Evolutionary conservation across 2,329 filamentous ascomycete genomes (phyloP).

Genomic region (Rhynchosporium secalis): DNA sequence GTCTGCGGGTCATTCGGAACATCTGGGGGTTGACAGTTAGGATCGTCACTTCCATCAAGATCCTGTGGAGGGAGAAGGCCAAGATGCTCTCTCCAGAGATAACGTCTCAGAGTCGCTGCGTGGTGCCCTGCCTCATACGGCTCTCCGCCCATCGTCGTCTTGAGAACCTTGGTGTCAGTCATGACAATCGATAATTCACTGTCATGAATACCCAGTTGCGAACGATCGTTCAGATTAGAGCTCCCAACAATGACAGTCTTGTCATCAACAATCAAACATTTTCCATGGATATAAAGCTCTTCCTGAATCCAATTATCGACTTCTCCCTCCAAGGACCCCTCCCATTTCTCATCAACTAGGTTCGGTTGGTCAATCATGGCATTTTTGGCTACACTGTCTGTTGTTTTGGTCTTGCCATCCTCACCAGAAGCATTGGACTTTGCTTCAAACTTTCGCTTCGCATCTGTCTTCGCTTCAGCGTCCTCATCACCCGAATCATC

Average conservation of each 20-base stretch:
- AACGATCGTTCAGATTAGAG: slow-evolving; percentile 89
- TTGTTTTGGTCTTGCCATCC: slow-evolving; percentile 30
- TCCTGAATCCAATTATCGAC: slow-evolving; percentile 91
- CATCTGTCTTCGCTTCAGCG: slow-evolving; percentile 46
- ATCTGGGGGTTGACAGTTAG: slow-evolving; percentile 72
- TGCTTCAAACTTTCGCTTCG: slow-evolving; percentile 55
- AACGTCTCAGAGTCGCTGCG: slow-evolving; percentile 75
- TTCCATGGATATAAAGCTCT: slow-evolving; percentile 92
- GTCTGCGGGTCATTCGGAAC: slow-evolving; percentile 65
- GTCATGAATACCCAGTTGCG: slow-evolving; percentile 85
- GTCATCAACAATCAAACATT: slow-evolving; percentile 88
- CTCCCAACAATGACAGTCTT: slow-evolving; percentile 81
- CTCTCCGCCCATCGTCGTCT: slow-evolving; percentile 75
- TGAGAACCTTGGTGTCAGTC: slow-evolving; percentile 73
- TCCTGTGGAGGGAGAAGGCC: slow-evolving; percentile 76
- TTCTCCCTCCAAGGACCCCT: slow-evolving; percentile 71
- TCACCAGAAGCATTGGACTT: slow-evolving; percentile 42
- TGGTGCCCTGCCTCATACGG: slow-evolving; percentile 78
- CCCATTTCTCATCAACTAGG: slow-evolving; percentile 72
- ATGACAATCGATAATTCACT: slow-evolving; percentile 89
- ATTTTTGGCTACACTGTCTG: slow-evolving; percentile 66
- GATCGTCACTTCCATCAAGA: slow-evolving; percentile 64
- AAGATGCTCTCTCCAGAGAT: slow-evolving; percentile 88
- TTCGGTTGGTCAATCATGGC: slow-evolving; percentile 73
- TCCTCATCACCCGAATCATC: slow-evolving; percentile 42